Evolutionary conservation across 768 basidiomycete genomes (phyloP).

Genomic region (Mycena maculata): DNA sequence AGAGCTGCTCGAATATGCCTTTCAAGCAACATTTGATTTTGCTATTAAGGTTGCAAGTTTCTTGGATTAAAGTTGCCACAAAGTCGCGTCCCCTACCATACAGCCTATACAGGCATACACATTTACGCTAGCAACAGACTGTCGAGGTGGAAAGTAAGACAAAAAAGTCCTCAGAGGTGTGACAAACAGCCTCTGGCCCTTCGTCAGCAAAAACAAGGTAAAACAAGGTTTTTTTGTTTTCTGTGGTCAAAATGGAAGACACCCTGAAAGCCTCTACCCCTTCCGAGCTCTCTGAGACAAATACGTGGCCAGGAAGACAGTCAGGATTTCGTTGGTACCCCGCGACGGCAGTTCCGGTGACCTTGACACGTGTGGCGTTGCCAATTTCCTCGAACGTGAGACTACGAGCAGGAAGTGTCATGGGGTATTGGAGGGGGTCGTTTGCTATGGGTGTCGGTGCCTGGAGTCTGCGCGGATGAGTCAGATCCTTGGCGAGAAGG

Average conservation of each 20-base stretch:
- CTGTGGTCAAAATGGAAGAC: neutral
- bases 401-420: neutral
- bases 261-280: slow-evolving; percentile 5
- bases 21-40: no score
- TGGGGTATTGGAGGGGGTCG: neutral
- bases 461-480: no score
- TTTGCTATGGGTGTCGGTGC: neutral
- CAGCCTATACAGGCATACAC: no score
- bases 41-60: no score
- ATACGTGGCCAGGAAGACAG: neutral
- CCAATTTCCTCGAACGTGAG: neutral
- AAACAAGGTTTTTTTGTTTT: neutral
- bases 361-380: neutral
- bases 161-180: slow-evolving; percentile 7
- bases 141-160: neutral
- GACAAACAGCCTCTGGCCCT: neutral
- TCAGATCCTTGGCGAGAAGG: no score
- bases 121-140: no score
- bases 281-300: neutral
- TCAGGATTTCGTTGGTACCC: slow-evolving; percentile 6
- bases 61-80: no score
- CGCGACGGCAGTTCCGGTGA: neutral
- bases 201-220: slow-evolving; percentile 7
- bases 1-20: no score
- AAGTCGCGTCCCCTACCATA: no score